Evolutionary conservation across 2,329 filamentous ascomycete genomes (phyloP).

Genomic region (Diaporthe sp.): DNA sequence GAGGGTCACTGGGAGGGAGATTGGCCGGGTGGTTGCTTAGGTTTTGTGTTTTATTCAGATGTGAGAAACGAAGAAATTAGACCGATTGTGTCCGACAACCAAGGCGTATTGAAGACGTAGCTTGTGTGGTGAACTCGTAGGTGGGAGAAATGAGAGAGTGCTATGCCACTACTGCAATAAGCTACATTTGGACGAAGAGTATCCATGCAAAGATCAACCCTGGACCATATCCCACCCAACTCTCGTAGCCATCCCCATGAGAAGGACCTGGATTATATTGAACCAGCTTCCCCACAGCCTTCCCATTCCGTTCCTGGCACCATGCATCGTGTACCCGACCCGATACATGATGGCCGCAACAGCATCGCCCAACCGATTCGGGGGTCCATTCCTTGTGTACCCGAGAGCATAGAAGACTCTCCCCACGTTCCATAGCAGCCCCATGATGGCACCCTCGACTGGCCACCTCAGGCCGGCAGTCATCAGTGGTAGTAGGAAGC

Average conservation of each 20-base stretch:
- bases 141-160: too few relatives aligned
- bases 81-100: not conserved
- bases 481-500: not conserved
- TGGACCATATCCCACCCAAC: not conserved
- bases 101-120: too few relatives aligned
- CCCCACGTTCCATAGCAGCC: not conserved
- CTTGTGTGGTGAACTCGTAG: too few relatives aligned
- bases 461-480: not conserved
- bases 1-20: conserved; percentile 44
- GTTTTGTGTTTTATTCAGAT: not conserved
- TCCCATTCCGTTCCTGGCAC: not conserved
- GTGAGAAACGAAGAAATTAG: not conserved
- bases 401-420: not conserved
- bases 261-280: not conserved
- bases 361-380: not conserved
- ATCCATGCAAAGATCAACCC: not conserved
- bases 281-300: conserved; percentile 11
- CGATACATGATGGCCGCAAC: not conserved
- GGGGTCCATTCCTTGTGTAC: not conserved
- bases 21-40: conserved; percentile 55
- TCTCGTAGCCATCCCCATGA: not conserved
- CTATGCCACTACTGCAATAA: not conserved
- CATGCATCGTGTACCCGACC: not conserved
- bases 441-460: not conserved
- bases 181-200: not conserved